Percentiles rank a stretch among this genome's conserved stretches.
phyloP scores from a whole-genome alignment of 352 stramenopile genomes.

The Globisporangium heterothallicum region DNA sequence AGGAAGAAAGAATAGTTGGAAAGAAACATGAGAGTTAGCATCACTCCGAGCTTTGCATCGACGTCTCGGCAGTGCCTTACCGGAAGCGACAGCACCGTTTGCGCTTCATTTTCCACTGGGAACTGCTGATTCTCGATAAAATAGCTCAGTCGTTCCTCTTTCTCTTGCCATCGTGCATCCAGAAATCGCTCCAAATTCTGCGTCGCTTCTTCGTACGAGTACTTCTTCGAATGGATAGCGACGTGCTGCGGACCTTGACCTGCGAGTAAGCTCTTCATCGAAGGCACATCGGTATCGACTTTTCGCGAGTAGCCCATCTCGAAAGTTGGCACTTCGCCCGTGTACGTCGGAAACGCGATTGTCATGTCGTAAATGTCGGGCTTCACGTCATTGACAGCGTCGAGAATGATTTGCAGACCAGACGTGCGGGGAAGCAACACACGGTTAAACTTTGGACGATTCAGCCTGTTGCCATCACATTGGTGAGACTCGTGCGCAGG shows the following conservation, averaged over 20 bases:
- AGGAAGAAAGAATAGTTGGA: not conserved
- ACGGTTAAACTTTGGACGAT: slow-evolving; percentile 87
- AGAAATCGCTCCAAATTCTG: slow-evolving; percentile 54
- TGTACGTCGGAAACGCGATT: slow-evolving; percentile 82
- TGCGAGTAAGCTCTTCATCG: slow-evolving; percentile 69
- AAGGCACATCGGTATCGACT: slow-evolving; percentile 75
- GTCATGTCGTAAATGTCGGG: slow-evolving; percentile 93
- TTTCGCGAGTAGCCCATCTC: slow-evolving; percentile 87
- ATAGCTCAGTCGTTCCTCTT: slow-evolving; percentile 65
- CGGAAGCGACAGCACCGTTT: slow-evolving; percentile 34
- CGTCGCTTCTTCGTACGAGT: slow-evolving; percentile 49
- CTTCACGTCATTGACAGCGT: slow-evolving; percentile 79
- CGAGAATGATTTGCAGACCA: slow-evolving; percentile 90
- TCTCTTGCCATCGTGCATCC: slow-evolving; percentile 68
- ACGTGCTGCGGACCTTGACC: slow-evolving; percentile 44
- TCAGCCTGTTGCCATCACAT: slow-evolving; percentile 16
- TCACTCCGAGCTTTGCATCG: not conserved
- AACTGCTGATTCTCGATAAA: slow-evolving; percentile 77
- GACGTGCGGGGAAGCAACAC: slow-evolving; percentile 89
- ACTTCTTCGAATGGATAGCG: slow-evolving; percentile 58
- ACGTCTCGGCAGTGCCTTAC: slow-evolving; percentile 7
- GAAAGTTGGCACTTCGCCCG: slow-evolving; percentile 80
- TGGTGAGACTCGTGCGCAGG: no score
- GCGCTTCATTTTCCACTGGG: slow-evolving; percentile 24
- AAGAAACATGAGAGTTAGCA: no score